Evolutionary conservation across 352 stramenopile genomes (phyloP), one percentile per base, ranked within the genome.

Genomic region (Pythium volutum): DNA sequence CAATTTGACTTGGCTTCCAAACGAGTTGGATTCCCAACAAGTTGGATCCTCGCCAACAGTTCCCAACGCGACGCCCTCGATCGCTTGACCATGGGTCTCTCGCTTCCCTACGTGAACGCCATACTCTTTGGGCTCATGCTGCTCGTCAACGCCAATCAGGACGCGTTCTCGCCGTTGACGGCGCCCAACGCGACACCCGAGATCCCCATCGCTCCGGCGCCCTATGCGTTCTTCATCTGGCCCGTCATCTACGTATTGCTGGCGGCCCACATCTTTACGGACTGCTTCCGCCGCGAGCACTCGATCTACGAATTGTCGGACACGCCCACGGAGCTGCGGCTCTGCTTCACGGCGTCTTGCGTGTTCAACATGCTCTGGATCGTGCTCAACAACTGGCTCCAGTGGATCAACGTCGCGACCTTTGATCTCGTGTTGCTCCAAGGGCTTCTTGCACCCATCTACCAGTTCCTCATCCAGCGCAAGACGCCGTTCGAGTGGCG

Each of bases 141-240:
- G 52, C 58, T 80, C 47, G 29, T 77, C 39, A 87, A 76, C 33
- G 59, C 51, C 31, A 66, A 66, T 50, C 73, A 70, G 25, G 56
- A 84, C 29, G 69, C 55, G n/a, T 67, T 84, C 54, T 52, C 56
- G 18, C 48, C 77, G 22, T 46, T 71, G 45, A 57, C 67, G 20
- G 53, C 73, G 34, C 26, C 62, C 22, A 71, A 82, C 42, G 31
- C 41, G 8, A 57, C 75, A 50, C 63, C 73, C 27, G 69, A 87
- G 56, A 85, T 81, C 53, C 71, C 81, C 15, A 33, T 89, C 46
- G 89, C 80, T 34, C 81, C 81, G 0, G 79, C 77, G 6, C 41
- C 48, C 10, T 85, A 74, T 62, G 75, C 73, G 14, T 91, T 88
- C 65, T 74, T 71, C 20, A 87, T 93, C 55, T 91, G 81, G 79